Conservation (phyloP, 202 grass and related monocot genomes). For the Brachypodium distachyon region DNA sequence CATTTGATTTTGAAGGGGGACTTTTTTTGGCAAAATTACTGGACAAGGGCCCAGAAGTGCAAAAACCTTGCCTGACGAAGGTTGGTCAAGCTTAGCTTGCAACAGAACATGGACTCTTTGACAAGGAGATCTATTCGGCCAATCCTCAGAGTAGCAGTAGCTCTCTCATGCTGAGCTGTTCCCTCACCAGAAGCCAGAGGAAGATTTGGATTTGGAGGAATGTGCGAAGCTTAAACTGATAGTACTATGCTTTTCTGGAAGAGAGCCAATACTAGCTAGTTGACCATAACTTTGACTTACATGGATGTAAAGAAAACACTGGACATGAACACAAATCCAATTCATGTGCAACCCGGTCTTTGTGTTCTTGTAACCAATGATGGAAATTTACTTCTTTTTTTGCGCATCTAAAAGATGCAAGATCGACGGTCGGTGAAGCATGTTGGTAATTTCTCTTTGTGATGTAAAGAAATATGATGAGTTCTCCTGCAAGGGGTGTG, state of each 20-base stretch:
- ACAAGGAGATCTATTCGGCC: not conserved
- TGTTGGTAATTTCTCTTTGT: constrained; percentile 26
- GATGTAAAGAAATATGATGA: constrained; percentile 49
- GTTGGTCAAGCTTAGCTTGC: not conserved
- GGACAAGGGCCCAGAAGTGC: too few species aligned
- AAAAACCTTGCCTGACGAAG: not conserved
- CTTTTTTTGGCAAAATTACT: too few species aligned
- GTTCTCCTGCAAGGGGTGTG: constrained; percentile 46
- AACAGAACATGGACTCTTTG: not conserved
- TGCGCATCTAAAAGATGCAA: constrained; percentile 28
- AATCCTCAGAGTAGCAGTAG: not conserved
- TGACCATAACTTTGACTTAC: not conserved
- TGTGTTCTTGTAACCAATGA: constrained; percentile 2
- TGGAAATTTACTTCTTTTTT: constrained; percentile 28
- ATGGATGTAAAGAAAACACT: not conserved
- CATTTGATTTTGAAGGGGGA: too few species aligned
- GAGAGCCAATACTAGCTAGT: not conserved
- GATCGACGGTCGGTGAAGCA: constrained; percentile 47
- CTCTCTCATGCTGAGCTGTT: not conserved
- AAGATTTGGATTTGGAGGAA: not conserved
- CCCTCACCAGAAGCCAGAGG: not conserved
- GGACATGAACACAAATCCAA: not conserved
- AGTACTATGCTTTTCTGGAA: not conserved
- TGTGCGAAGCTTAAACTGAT: not conserved
- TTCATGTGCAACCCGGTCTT: constrained; percentile 3